Evolutionary conservation across 202 grass and related monocot species (phyloP).

Genomic region (Bolboschoenoplectus hybrid): DNA sequence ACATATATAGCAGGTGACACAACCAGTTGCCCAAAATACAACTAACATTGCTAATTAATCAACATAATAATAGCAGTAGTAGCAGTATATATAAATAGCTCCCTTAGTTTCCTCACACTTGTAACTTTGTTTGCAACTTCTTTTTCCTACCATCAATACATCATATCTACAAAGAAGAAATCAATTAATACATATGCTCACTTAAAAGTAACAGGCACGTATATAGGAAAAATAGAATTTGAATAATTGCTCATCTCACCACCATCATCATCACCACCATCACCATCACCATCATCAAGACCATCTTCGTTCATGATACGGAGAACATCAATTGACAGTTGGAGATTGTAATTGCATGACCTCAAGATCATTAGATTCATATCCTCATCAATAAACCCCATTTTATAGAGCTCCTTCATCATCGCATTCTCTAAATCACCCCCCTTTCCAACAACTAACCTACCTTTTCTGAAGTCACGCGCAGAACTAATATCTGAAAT

Average conservation of each 20-base stretch:
- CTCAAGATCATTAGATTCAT: neutral
- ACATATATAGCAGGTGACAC: neutral
- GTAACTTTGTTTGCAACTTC: neutral
- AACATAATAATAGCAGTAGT: neutral
- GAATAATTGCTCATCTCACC: neutral
- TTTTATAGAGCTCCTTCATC: slow-evolving; percentile 11
- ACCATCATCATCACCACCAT: neutral
- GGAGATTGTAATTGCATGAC: slow-evolving; percentile 1
- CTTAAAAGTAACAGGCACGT: neutral
- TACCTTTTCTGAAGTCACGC: neutral
- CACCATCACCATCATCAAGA: neutral
- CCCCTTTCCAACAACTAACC: neutral
- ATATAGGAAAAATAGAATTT: no score
- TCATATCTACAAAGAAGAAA: neutral
- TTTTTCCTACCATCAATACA: neutral
- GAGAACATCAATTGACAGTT: neutral
- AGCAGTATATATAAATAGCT: neutral
- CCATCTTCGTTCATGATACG: neutral
- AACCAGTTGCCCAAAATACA: neutral
- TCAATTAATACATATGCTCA: neutral
- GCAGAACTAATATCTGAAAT: no score
- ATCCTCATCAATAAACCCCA: slow-evolving; percentile 22
- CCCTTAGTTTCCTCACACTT: neutral
- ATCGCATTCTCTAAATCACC: neutral
- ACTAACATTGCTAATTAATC: neutral